Percentiles rank a stretch among this genome's conserved stretches.
Conservation (phyloP, 805 yeast genomes). For the Suhomyces vadensis region DNA sequence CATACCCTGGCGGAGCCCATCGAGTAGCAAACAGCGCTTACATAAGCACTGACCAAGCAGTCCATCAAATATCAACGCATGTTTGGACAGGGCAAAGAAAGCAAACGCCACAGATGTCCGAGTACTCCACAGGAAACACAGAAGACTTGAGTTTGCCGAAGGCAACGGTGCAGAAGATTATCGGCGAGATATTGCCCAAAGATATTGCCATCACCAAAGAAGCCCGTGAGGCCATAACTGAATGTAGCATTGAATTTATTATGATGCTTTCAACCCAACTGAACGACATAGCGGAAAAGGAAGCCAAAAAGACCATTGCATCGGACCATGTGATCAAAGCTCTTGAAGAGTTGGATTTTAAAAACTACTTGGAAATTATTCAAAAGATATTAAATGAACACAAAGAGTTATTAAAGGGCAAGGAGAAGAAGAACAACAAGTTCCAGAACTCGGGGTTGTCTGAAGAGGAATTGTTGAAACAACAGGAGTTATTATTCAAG, state of each 20-base stretch:
- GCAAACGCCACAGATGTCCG: constrained; percentile 33
- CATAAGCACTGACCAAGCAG: background rate
- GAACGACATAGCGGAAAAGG: constrained; percentile 94
- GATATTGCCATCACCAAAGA: constrained; percentile 89
- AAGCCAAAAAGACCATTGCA: constrained; percentile 93
- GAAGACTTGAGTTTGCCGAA: constrained; percentile 48
- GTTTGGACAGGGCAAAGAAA: background rate
- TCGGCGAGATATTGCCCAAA: constrained; percentile 84
- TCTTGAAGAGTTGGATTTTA: constrained; percentile 80
- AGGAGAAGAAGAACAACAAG: constrained; percentile 89
- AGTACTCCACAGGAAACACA: constrained; percentile 30
- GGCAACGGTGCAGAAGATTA: constrained; percentile 95
- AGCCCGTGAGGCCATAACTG: constrained; percentile 92
- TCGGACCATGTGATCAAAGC: constrained; percentile 95
- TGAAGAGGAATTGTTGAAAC: constrained; percentile 87
- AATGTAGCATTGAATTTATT: constrained; percentile 93
- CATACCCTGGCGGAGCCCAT: too few species aligned
- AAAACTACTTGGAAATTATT: constrained; percentile 78
- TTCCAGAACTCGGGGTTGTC: constrained; percentile 89
- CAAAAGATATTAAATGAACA: constrained; percentile 81
- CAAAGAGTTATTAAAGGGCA: constrained; percentile 82
- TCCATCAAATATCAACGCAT: background rate
- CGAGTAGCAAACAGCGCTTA: background rate
- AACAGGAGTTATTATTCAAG: constrained; percentile 90
- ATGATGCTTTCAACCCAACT: constrained; percentile 93